Evolutionary conservation across 2,329 filamentous ascomycete genomes (phyloP).

Genomic region (Neurospora sp.): DNA sequence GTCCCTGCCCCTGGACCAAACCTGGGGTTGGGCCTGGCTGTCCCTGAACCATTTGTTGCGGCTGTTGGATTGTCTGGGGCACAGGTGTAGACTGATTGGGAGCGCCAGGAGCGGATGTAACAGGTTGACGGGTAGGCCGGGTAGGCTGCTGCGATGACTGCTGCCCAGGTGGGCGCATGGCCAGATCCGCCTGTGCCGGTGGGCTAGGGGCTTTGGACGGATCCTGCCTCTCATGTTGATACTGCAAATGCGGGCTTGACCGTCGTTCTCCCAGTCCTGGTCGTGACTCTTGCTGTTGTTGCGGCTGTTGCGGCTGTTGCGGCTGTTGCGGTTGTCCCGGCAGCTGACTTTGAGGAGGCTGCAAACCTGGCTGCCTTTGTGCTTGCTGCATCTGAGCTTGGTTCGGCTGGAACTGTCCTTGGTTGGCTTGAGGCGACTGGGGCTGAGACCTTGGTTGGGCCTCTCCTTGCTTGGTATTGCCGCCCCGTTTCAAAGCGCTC

Average conservation of each 20-base stretch:
- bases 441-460: slow-evolving; percentile 2
- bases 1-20: background rate
- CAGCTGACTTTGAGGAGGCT: background rate
- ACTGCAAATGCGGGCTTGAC: slow-evolving; percentile 7
- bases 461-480: slow-evolving; percentile 7
- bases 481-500: slow-evolving; percentile 13
- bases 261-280: slow-evolving; percentile 1
- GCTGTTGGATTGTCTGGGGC: background rate
- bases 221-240: slow-evolving; percentile 13
- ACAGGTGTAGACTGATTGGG: background rate
- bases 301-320: slow-evolving; percentile 6
- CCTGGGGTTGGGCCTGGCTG: background rate
- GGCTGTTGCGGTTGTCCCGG: slow-evolving; percentile 2
- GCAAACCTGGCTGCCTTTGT: background rate
- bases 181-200: background rate
- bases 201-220: slow-evolving; percentile 7
- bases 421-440: slow-evolving; percentile 3
- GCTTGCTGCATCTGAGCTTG: slow-evolving; percentile 1
- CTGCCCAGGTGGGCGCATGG: slow-evolving; percentile 1
- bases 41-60: background rate
- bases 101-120: background rate
- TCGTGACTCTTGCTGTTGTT: slow-evolving; percentile 4
- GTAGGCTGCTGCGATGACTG: slow-evolving; percentile 5
- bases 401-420: slow-evolving; percentile 5
- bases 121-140: slow-evolving; percentile 2